Evolutionary conservation across 495 filamentous ascomycete genomes (phyloP), one percentile per base, ranked within the genome.

Genomic region (Annulohypoxylon stygium): DNA sequence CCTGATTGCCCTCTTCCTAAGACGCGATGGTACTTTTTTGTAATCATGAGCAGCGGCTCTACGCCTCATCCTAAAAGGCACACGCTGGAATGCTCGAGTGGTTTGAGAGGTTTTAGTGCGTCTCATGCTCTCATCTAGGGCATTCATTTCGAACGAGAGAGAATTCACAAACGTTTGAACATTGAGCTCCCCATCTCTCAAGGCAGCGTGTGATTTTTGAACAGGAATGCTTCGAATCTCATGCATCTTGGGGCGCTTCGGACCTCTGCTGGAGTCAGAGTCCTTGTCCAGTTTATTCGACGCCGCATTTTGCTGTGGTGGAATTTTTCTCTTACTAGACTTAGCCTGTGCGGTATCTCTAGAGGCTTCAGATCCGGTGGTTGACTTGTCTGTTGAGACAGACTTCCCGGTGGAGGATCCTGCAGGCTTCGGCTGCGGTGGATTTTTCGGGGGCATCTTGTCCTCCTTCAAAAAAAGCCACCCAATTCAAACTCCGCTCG

Each of bases 41-140:
- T 92, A 91, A 88, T 98, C 97, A 80, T 99, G 96, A 79, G 93
- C 97, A 20, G 94, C 96, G 0, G 96, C 97, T 70, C 96, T 86
- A 62, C 96, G 85, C 54, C 96, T 84, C 87, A 99, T 82, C 53
- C 91, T 88, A 67, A 93, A 88, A 0, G 96, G 96, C 12, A 99
- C 92, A 65, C 91, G 85, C 80, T 99, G 96, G 76, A 98, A 98
- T 10, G 94, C 94, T 61, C 96, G 86, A 47, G 86, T 90, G 3
- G 88, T 89, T 67, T 91, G 83, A 8, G 85, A 85, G 48, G 86
- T 86, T 75, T 90, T 95, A 33, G 92, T 90, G 54, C 86, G 87
- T 64, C 86, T 81, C 86, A 98, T 95, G 37, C 92, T 92, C 50
- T 88, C 82, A 76, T 96, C 91, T 50, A 99, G 83, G 1, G 95